Evolutionary conservation across 1,284 basidiomycete species (phyloP), one percentile per base, ranked within the genome.

Genomic region (Ustilago crameri): DNA sequence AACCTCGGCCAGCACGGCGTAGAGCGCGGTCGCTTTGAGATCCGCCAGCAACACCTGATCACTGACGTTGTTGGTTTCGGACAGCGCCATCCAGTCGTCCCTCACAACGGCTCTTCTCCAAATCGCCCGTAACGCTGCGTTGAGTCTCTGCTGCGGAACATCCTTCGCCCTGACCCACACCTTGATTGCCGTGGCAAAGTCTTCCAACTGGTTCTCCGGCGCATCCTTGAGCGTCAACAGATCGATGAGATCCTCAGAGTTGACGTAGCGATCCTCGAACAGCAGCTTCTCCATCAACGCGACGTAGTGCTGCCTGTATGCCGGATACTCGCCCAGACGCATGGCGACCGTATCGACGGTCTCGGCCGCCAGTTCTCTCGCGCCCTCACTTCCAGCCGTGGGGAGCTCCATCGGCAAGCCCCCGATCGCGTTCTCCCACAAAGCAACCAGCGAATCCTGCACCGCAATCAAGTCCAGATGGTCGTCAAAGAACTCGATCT

Each of bases 41-140:
- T 68, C 57, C 0, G 48, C 51, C 17, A 70, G 32, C 12, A 79
- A 32, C 9, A 57, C 51, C 30, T 78, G 55, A 57, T 81, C 79
- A 3, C 62, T 49, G 0, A 69, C 53, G 9, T 55, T 59, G 20
- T 47, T 52, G 3, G 77, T 80, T n/a, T 76, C 59, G 45, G 62
- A 65, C 12, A 79, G 47, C 0, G 48, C 52, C 12, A 58, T 3
- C 79, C 79, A 81, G 51, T 96, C 89, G 81, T 97, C 93, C 53
- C 91, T 89, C 42, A 91, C 86, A 78, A 92, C 95, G 45, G 95
- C 88, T 27, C 95, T 86, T 37, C 93, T 87, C 95, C 94, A 97
- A 18, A 92, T 87, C 30, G 88, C 88, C 41, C 89, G 86, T 76
- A 93, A 87, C 2, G 49, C 18, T 0, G 51, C 52, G 2, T 46